Conservation (phyloP, 176 grass and related monocot genomes). For the Bonia amplexicaulis region DNA sequence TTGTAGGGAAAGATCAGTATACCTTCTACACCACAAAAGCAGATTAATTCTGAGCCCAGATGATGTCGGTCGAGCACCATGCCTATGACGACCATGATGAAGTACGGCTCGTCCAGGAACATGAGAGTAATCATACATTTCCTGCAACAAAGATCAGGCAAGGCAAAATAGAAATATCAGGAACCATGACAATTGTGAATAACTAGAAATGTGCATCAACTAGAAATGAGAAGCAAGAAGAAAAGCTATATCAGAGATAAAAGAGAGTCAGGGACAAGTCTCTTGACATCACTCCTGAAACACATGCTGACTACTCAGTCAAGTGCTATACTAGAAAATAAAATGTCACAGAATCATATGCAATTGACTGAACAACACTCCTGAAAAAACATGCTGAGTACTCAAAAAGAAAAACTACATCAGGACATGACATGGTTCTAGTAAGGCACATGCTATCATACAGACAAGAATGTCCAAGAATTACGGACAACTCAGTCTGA, state of each 20-base stretch:
- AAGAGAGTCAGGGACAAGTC: not conserved
- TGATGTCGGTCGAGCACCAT: constrained; percentile 79
- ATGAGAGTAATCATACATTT: constrained; percentile 89
- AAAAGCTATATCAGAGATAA: not conserved
- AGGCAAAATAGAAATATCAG: not conserved
- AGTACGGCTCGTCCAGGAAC: constrained; percentile 78
- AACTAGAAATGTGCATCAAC: not conserved
- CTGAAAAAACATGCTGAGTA: not conserved
- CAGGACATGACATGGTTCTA: not conserved
- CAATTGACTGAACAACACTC: not conserved
- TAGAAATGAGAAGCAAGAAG: not conserved
- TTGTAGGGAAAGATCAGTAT: constrained; percentile 21
- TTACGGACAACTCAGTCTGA: not conserved
- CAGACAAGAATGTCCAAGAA: not conserved
- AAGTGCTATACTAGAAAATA: not conserved
- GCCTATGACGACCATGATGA: constrained; percentile 87
- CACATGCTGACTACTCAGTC: not conserved
- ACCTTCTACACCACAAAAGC: constrained; percentile 98
- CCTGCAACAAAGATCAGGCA: constrained; percentile 42
- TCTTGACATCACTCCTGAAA: not conserved
- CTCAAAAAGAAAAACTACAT: not conserved
- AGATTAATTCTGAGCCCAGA: constrained; percentile 90
- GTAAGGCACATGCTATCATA: not conserved
- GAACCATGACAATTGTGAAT: not conserved
- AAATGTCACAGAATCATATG: not conserved